Percentiles rank a stretch among this genome's conserved stretches.
Conservation (phyloP, 2,329 filamentous ascomycete species). For the Colletotrichum salicis region DNA sequence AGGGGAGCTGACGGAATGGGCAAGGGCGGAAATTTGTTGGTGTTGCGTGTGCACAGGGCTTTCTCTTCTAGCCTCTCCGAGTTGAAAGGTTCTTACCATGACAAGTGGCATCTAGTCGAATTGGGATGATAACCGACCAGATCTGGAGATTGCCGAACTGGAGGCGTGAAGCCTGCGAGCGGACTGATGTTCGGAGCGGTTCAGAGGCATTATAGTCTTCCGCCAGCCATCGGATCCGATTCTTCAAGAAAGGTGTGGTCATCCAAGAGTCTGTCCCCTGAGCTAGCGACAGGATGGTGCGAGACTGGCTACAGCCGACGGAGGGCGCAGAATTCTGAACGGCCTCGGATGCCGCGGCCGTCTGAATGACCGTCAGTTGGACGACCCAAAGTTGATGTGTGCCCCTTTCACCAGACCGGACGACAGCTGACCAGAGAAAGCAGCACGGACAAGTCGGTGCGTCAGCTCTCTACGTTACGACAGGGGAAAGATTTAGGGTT, state of each 20-base stretch:
- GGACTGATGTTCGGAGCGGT: neutral
- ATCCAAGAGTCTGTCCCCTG: neutral
- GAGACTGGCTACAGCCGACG: neutral
- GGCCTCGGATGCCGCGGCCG: neutral
- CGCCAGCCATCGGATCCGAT: neutral
- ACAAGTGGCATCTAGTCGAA: neutral
- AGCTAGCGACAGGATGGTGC: slow-evolving; percentile 1
- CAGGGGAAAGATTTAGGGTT: neutral
- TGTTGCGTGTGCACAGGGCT: neutral
- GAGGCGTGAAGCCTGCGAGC: neutral
- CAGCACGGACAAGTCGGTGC: neutral
- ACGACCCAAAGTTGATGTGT: neutral
- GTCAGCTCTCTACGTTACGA: neutral
- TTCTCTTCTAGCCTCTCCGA: neutral
- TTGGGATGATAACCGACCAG: neutral
- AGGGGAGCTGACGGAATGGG: neutral
- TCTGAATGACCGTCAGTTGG: neutral
- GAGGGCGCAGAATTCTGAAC: neutral
- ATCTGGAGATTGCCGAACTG: neutral
- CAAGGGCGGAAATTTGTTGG: neutral
- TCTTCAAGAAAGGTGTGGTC: too few relatives aligned
- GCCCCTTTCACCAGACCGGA: neutral
- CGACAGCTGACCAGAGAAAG: slow-evolving; percentile 4
- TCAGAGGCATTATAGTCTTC: neutral
- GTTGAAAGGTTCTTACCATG: neutral